Conservation (phyloP, 1,284 basidiomycete species). For the Rhodotorula sp. region DNA sequence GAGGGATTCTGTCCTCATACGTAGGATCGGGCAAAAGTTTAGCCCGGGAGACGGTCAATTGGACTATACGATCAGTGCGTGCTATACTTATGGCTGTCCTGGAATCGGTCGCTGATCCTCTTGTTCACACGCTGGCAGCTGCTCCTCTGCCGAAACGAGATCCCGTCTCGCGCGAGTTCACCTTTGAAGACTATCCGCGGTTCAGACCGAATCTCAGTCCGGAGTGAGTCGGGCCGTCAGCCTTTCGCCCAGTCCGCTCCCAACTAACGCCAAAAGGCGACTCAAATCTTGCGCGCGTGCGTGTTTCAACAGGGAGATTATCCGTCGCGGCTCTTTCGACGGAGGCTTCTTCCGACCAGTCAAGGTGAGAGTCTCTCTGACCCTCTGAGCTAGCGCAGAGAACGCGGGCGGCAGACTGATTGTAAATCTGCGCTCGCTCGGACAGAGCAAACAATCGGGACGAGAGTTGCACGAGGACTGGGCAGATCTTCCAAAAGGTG, state of each 20-base stretch:
- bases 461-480: conserved; percentile 33
- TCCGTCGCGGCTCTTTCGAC: conserved; percentile 26
- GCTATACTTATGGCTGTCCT: neutral
- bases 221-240: neutral
- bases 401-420: too few species aligned
- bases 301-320: conserved; percentile 17
- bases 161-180: conserved; percentile 9
- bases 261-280: too few species aligned
- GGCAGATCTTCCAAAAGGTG: conserved; percentile 25
- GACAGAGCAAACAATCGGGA: conserved; percentile 15
- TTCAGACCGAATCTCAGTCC: conserved; percentile 32
- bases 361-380: conserved; percentile 1
- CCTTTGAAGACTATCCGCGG: conserved; percentile 23
- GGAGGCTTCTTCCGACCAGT: conserved; percentile 33
- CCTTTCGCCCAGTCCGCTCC: neutral
- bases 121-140: neutral
- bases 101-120: neutral
- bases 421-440: too few species aligned
- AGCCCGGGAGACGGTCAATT: conserved; percentile 25
- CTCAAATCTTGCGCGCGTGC: too few species aligned
- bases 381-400: too few species aligned
- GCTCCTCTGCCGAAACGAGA: conserved; percentile 17
- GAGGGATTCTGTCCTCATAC: neutral
- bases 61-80: conserved; percentile 28
- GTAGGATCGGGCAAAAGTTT: conserved; percentile 17